A percentile compares a stretch with the other conserved stretches of the same genome.
Conservation (phyloP, 305 asterid genomes). For the Ilex paraguariensis region DNA sequence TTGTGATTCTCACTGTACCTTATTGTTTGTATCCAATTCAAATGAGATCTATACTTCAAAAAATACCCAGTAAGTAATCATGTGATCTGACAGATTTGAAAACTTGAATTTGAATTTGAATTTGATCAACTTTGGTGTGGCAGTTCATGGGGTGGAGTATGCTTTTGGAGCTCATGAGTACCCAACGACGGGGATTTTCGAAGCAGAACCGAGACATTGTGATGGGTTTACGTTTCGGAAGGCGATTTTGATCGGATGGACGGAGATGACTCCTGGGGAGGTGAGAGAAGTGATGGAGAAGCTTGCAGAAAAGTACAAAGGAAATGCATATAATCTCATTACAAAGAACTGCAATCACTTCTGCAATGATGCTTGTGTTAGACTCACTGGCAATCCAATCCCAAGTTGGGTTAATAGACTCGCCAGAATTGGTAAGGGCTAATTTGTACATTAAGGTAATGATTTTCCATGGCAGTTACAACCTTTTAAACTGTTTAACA, state of each 20-base stretch:
- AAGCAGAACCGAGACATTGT: slow-evolving; percentile 59
- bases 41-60: background rate
- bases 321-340: slow-evolving; percentile 59
- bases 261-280: slow-evolving; percentile 35
- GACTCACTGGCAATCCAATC: slow-evolving; percentile 50
- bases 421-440: slow-evolving; percentile 51
- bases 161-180: slow-evolving; percentile 52
- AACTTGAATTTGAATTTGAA: too few species aligned
- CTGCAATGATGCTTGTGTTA: slow-evolving; percentile 64
- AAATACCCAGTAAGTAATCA: slow-evolving; percentile 25
- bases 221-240: slow-evolving; percentile 66
- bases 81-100: too few species aligned
- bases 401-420: slow-evolving; percentile 84
- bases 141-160: slow-evolving; percentile 39
- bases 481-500: too few species aligned
- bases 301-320: slow-evolving; percentile 48
- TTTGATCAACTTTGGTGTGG: background rate
- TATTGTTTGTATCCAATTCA: background rate
- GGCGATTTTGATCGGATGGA: slow-evolving; percentile 63
- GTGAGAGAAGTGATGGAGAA: slow-evolving; percentile 52
- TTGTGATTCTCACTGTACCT: too few species aligned
- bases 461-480: too few species aligned
- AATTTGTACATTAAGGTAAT: background rate
- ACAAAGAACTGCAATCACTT: slow-evolving; percentile 75
- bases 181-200: slow-evolving; percentile 65